Evolutionary conservation across 2,329 filamentous ascomycete genomes (phyloP).

Genomic region (Sarocladiaceae sp.): DNA sequence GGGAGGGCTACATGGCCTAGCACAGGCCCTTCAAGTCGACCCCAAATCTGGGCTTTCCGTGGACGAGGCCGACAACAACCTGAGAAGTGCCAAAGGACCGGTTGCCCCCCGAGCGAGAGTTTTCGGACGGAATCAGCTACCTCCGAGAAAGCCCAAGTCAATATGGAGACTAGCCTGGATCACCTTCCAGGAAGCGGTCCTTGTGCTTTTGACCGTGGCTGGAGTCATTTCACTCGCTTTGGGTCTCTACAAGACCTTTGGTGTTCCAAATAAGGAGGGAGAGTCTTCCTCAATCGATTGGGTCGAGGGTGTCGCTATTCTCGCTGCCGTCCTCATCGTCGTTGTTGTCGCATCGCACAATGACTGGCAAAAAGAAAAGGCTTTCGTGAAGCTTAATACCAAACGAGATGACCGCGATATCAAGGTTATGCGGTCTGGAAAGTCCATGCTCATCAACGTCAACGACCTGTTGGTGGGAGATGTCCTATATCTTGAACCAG

Average conservation of each 20-base stretch:
- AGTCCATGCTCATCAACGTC: conserved; percentile 58
- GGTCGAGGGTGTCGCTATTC: conserved; percentile 65
- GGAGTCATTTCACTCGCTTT: conserved; percentile 62
- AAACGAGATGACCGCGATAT: conserved; percentile 62
- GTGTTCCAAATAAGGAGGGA: conserved; percentile 37
- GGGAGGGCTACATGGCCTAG: conserved; percentile 69
- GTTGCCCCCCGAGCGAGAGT: conserved; percentile 51
- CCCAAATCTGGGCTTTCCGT: conserved; percentile 65
- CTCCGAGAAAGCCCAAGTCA: conserved; percentile 58
- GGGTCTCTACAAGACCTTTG: conserved; percentile 63
- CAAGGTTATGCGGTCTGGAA: conserved; percentile 64
- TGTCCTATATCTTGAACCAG: conserved; percentile 63
- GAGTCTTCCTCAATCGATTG: conserved; percentile 49
- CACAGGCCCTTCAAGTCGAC: conserved; percentile 70
- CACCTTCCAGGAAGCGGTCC: conserved; percentile 65
- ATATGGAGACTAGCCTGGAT: conserved; percentile 61
- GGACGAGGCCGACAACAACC: conserved; percentile 54
- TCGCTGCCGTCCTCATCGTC: conserved; percentile 60
- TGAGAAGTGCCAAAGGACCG: conserved; percentile 10
- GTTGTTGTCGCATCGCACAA: conserved; percentile 60
- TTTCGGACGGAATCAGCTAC: conserved; percentile 57
- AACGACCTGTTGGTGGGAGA: conserved; percentile 67
- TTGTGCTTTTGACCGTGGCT: conserved; percentile 62
- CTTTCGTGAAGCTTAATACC: conserved; percentile 58
- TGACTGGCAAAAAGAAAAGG: conserved; percentile 65